Evolutionary conservation across 208 protist genomes (phyloP), one percentile per base, ranked within the genome.

Genomic region (Trypanosoma rangeli): DNA sequence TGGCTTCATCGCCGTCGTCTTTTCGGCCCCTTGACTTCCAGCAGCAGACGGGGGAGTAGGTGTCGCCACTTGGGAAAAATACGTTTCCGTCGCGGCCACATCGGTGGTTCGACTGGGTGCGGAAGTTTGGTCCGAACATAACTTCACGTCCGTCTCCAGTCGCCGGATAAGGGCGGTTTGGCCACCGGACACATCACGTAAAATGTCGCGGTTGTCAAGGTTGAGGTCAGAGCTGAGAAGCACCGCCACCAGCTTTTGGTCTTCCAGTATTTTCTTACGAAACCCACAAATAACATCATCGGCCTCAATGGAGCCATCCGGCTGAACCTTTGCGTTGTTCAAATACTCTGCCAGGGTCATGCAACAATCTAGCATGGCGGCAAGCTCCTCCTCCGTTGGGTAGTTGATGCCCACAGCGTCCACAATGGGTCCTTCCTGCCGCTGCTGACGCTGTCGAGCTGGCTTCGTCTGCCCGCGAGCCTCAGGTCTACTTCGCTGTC

Each of bases 321-420:
- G 37, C 31, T 75, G 49, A 55, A 78, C 68, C 46, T 76, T 79
- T 10, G 76, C 73, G 63, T 90, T 89, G 63, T 84, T 78, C 13
- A 93, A 66, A 69, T 92, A 93, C 83, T 95, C 90, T 39, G 86
- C 83, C 50, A 95, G 79, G 24, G 84, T 77, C 48, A 89, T 77
- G 70, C 87, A 93, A 22, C 73, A 77, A 26, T 95, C 90, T 24
- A 95, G 78, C 90, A 95, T 95, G 16, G 71, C 70, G 1, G 85
- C 70, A 22, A 95, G 50, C 22, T 70, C 70, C 44, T 83, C 80
- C n/a, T 86, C 65, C 7, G 69, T 89, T 20, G 90, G 90, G 1
- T 89, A 64, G 28, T 86, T 61, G 56, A 95, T 70, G 1, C 83
- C 76, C 46, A 93, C 83, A 4, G 90, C 87, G 26, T 89, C 73